A percentile compares a stretch with the other conserved stretches of the same genome.
Conservation (phyloP, 768 basidiomycete species). For the Ephemerocybe angulata region DNA sequence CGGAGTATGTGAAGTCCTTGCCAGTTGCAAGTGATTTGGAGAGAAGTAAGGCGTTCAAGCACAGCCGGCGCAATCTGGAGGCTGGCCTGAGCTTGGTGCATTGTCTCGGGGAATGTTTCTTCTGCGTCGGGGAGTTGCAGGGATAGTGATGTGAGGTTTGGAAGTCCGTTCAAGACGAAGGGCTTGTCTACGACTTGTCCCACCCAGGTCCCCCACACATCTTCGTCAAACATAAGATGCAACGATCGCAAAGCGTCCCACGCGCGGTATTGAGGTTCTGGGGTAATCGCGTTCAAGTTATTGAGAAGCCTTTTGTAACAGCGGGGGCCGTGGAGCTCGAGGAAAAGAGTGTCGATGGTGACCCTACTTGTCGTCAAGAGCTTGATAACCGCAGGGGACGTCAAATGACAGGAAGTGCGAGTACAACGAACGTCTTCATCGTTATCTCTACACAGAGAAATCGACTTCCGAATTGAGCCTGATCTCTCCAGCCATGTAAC, state of each 20-base stretch:
- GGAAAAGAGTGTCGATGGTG: no score
- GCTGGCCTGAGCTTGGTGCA: background rate
- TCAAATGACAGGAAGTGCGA: no score
- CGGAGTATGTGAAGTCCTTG: background rate
- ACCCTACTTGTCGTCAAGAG: no score
- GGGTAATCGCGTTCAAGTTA: no score
- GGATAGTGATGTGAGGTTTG: background rate
- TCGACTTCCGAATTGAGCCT: background rate
- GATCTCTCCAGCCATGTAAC: background rate
- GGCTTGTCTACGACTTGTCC: background rate
- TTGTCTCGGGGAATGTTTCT: background rate
- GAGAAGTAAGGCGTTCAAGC: background rate
- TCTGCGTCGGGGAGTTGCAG: background rate
- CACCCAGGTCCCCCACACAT: background rate
- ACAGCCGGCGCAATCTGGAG: background rate
- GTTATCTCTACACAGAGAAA: no score
- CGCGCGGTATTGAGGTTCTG: no score
- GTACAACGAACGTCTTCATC: no score
- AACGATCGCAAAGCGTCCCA: no score
- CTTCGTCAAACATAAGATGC: no score
- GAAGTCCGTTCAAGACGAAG: background rate
- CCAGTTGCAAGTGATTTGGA: background rate
- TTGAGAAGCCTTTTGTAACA: no score
- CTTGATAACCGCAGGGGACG: no score
- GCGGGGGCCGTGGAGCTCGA: no score